These are phyloP conservation scores for Coemansia sp. DNA, from an alignment of 192 early-diverging fungal genomes.

Conservation along the genomic window DNA sequence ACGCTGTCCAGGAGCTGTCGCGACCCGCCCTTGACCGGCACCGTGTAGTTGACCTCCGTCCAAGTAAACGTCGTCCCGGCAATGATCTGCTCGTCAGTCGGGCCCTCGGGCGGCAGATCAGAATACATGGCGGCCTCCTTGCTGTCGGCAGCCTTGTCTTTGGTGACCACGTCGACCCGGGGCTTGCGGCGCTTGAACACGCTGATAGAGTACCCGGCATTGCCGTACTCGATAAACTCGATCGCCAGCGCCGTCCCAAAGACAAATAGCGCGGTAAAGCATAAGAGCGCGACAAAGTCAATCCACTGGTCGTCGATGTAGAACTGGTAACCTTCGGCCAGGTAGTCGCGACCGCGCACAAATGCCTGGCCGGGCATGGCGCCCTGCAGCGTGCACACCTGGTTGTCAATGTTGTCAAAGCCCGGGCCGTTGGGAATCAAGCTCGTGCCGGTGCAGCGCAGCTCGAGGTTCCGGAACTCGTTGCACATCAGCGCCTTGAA, in stretches of 20 bases:
- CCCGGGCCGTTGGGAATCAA: slow-evolving; percentile 51
- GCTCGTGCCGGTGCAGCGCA: slow-evolving; percentile 21
- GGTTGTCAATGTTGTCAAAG: slow-evolving; percentile 47
- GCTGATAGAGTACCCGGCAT: slow-evolving; percentile 50
- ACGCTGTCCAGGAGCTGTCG: slow-evolving; percentile 63
- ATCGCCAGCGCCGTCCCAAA: slow-evolving; percentile 37
- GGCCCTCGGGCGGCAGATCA: slow-evolving; percentile 7
- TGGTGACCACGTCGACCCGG: slow-evolving; percentile 29
- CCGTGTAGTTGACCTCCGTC: slow-evolving; percentile 63
- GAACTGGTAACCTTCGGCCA: slow-evolving; percentile 52
- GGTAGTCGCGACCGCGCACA: slow-evolving; percentile 60
- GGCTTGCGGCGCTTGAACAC: slow-evolving; percentile 46
- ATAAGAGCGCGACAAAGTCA: slow-evolving; percentile 54
- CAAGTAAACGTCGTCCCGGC: slow-evolving; percentile 57
- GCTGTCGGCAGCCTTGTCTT: slow-evolving; percentile 19
- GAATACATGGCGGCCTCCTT: not conserved
- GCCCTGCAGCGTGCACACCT: slow-evolving; percentile 63
- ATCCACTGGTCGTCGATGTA: slow-evolving; percentile 54
- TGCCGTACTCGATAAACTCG: slow-evolving; percentile 60
- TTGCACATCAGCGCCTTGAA: slow-evolving; percentile 61
- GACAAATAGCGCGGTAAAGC: slow-evolving; percentile 41
- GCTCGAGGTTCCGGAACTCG: slow-evolving; percentile 34
- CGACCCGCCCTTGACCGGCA: slow-evolving; percentile 56
- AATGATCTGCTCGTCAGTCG: slow-evolving; percentile 42
- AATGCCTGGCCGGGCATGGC: slow-evolving; percentile 47